Evolutionary conservation across 345 rosid genomes (phyloP).

Genomic region (Gossypium herbaceum): DNA sequence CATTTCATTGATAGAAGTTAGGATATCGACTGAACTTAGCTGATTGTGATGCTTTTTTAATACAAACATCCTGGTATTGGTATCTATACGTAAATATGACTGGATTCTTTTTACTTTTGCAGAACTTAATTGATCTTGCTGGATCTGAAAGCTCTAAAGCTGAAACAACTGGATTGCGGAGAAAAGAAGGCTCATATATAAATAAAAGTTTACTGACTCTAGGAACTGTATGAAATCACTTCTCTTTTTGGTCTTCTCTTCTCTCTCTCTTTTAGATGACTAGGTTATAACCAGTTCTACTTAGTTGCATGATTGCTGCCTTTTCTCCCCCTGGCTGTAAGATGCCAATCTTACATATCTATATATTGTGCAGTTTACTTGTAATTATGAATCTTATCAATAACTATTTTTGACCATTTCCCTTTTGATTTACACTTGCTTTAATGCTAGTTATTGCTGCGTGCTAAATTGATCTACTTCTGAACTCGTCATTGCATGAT

Average conservation of each 20-base stretch:
- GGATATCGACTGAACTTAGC: slow-evolving; percentile 4
- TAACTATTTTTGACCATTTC: background rate
- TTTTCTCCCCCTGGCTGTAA: background rate
- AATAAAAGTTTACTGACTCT: slow-evolving; percentile 73
- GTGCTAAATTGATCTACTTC: slow-evolving; percentile 1
- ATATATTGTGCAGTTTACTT: background rate
- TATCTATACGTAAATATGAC: background rate
- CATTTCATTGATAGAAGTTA: slow-evolving; percentile 3
- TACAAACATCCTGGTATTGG: slow-evolving; percentile 1
- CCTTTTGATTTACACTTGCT: background rate
- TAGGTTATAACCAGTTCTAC: background rate
- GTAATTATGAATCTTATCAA: background rate
- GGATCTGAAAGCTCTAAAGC: slow-evolving; percentile 80
- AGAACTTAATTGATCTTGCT: slow-evolving; percentile 71
- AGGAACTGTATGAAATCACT: slow-evolving; percentile 49
- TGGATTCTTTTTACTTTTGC: slow-evolving; percentile 16
- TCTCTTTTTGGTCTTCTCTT: background rate
- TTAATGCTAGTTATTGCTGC: background rate
- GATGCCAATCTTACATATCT: background rate
- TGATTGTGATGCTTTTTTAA: slow-evolving; percentile 8
- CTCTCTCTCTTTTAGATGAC: background rate
- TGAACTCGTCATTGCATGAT: slow-evolving; percentile 8
- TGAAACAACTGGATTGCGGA: slow-evolving; percentile 68
- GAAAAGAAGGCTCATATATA: slow-evolving; percentile 74
- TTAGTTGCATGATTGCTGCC: background rate